Base-by-base conservation (phyloP, 352 stramenopile species). In the Phytophthora tentaculata region DNA sequence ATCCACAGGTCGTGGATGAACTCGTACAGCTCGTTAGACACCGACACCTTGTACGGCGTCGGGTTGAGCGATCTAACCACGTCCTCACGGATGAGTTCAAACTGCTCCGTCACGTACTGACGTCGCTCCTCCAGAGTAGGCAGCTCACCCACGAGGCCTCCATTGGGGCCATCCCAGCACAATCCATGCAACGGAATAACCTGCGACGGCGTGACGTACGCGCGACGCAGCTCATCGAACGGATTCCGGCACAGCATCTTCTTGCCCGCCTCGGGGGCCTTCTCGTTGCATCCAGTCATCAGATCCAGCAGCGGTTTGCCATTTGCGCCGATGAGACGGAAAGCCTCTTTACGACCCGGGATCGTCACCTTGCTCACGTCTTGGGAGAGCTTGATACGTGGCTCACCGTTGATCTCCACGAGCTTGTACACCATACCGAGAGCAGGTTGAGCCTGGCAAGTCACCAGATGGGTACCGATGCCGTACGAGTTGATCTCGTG, bases 381-480 rank as follows among this genome's bases (percentile, higher is more conserved):
- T 79, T 99, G 88, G 22, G 92, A 98, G 28, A 99, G 78, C 81
- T 99, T 99, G 64, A 99, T 99, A 48, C 97, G 86, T 16, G 98
- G 94, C 63, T 91, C 69, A 22, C 87, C 92, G 61, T 98, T 93
- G 63, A 99, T 97, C 82, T 99, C 97, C 29, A 99, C 97, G 22
- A 99, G 87, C 82, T 99, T 99, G 89, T 99, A 99, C 20, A 99
- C 98, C 97, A 97, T 98, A 22, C 98, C 98, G 1, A 99, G 84
- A 22, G 98, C 97, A 22, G 98, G 98, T 72, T 99, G 97, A 17
- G 90, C 90, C 77, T 99, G 97, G 76, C 98, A 99, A 7, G 98
- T 99, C 37, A 99, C 92, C 41, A 98, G 68, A 73, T 98, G 86
- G 37, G 96, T 98, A 13, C 96, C 96, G 73, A 99, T 99, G 44